A percentile compares a stretch with the other conserved stretches of the same genome.
phyloP scores from a whole-genome alignment of 2,329 filamentous ascomycete genomes.

The Trichophyton benhamiae region DNA sequence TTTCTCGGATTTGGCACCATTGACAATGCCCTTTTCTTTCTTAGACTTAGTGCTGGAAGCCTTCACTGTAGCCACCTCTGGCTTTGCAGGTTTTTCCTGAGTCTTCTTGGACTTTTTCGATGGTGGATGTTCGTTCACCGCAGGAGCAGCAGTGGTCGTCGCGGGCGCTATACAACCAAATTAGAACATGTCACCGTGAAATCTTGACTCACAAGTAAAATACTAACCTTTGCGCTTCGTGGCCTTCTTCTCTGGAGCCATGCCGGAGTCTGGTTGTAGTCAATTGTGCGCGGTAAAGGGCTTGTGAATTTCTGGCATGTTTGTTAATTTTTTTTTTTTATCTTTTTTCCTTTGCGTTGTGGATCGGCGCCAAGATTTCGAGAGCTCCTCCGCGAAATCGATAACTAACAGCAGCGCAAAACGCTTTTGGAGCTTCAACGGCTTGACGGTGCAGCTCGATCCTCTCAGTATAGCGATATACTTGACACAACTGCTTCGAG shows the following conservation, averaged over 20 bases:
- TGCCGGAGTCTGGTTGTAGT: conserved; percentile 18
- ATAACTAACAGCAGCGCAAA: conserved; percentile 1
- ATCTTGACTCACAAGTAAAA: conserved; percentile 8
- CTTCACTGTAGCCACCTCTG: conserved; percentile 18
- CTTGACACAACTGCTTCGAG: background rate
- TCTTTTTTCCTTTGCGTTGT: background rate
- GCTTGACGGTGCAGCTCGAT: background rate
- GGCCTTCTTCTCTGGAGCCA: conserved; percentile 43
- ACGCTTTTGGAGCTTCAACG: background rate
- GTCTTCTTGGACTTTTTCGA: conserved; percentile 50
- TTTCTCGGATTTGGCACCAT: conserved; percentile 11
- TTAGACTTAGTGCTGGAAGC: conserved; percentile 20
- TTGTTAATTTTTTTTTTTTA: background rate
- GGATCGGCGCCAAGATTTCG: conserved; percentile 2
- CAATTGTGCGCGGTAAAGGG: background rate
- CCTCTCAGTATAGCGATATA: background rate
- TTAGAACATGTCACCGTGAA: background rate
- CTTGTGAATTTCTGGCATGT: background rate
- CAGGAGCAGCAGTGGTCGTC: conserved; percentile 26
- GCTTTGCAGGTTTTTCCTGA: conserved; percentile 23
- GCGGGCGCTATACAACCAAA: background rate
- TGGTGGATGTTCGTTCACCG: conserved; percentile 33
- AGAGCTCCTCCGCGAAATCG: background rate
- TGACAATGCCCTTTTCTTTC: conserved; percentile 22
- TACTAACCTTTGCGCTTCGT: conserved; percentile 46